Evolutionary conservation across 2,329 filamentous ascomycete species (phyloP), one percentile per base, ranked within the genome.

Genomic region (Ascochyta rabiei): DNA sequence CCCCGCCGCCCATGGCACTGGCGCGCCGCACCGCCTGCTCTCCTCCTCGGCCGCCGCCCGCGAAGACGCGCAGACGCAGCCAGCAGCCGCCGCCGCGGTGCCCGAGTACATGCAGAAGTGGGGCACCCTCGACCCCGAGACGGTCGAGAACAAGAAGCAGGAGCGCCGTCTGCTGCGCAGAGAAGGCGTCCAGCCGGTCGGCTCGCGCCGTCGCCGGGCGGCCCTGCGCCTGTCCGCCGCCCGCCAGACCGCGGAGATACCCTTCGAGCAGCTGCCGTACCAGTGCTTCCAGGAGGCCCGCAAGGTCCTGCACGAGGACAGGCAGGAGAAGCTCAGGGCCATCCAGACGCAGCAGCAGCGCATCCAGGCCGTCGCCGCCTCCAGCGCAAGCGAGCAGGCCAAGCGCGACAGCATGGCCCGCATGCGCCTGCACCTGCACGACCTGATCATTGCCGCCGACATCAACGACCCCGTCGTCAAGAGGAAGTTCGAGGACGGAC

Each of bases 221-320:
- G 75, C 73, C 37, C 69, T 75, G 41, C 64, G 62, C 39, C 64
- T 70, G 13, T 64, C 67, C 16, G 69, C 76, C 15, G 59, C 70
- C 12, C 86, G 82, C 68, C 84, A 79, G 66, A 84, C 79, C 33
- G 78, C 82, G 59, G 84, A 88, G 67, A 79, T 96, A 44, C 91
- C 93, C 23, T 97, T 99, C 72, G 91, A 96, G 80, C 89, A 93
- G 73, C 81, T 99, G 63, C 95, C 95, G 16, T 99, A 96, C 79
- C 93, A 98, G 82, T 95, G 91, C 77, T 99, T 98, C 80, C 95
- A 99, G 78, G 93, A 97, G 79, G 95, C 95, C 35, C 86, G 93
- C 60, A 90, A 91, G 73, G 78, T 98, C 43, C 80, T 99, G 51
- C 82, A 86, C 48, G 85, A 85, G 49, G 95, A 99, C 74, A 86